Conservation (phyloP, 1,139 yeast species). For the Eremothecium cymbalariae region DNA sequence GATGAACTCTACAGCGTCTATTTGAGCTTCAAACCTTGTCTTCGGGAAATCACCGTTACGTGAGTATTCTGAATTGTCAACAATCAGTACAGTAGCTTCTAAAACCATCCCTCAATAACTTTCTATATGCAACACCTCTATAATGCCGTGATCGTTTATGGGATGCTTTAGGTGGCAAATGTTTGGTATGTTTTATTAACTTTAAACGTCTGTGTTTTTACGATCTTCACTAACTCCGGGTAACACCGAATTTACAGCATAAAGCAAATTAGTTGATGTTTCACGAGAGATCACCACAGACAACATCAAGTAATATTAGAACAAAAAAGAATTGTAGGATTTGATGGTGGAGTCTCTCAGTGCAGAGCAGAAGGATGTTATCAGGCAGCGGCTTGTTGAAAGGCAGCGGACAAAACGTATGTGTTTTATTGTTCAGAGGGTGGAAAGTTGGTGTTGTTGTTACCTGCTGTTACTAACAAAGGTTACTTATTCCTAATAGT, state of each 20-base stretch:
- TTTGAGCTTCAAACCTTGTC: constrained; percentile 86
- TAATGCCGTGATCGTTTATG: too few relatives aligned
- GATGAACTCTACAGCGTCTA: constrained; percentile 83
- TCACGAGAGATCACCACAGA: too few relatives aligned
- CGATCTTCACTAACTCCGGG: too few relatives aligned
- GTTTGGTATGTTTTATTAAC: too few relatives aligned
- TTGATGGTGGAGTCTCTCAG: constrained; percentile 5
- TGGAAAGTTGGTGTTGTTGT: background rate
- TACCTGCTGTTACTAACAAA: background rate
- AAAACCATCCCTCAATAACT: constrained; percentile 82
- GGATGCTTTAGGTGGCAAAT: too few relatives aligned
- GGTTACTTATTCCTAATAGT: too few relatives aligned
- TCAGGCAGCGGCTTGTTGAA: constrained; percentile 8
- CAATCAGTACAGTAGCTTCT: constrained; percentile 92
- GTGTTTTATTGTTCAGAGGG: too few relatives aligned
- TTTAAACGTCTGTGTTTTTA: too few relatives aligned
- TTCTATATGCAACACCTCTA: background rate
- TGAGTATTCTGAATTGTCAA: constrained; percentile 93
- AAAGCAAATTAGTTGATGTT: too few relatives aligned
- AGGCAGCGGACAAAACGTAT: constrained; percentile 14
- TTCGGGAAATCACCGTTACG: constrained; percentile 92
- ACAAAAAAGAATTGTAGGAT: too few relatives aligned
- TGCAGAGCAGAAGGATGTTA: constrained; percentile 8
- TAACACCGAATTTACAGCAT: too few relatives aligned
- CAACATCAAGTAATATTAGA: too few relatives aligned